These are phyloP conservation scores for Sequoiadendron giganteum DNA, from an alignment of 75 land plant genomes.

Conservation along the genomic window DNA sequence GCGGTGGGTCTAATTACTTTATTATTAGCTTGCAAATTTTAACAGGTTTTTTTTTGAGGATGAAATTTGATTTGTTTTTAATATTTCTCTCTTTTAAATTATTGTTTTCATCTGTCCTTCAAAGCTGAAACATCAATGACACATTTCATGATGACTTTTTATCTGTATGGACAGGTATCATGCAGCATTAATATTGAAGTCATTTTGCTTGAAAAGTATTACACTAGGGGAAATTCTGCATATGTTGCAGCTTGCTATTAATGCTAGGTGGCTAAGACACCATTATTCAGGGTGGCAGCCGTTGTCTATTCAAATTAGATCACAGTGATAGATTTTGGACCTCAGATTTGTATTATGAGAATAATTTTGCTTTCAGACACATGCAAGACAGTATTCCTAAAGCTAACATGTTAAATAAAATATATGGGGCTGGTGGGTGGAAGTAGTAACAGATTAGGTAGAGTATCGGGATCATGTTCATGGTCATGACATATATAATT, in stretches of 20 bases:
- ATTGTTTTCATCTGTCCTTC: neutral
- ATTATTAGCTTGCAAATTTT: neutral
- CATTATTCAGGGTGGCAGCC: conserved; percentile 62
- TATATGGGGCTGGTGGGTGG: neutral
- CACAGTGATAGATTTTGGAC: conserved; percentile 5
- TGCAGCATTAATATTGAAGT: conserved; percentile 47
- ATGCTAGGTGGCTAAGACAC: conserved; percentile 39
- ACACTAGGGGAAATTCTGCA: conserved; percentile 49
- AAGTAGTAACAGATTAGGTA: neutral
- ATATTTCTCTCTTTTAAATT: neutral
- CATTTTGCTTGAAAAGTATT: conserved; percentile 29
- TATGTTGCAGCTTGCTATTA: conserved; percentile 32
- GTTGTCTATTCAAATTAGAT: conserved; percentile 16
- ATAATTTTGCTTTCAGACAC: neutral
- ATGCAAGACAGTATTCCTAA: neutral
- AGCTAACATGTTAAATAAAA: neutral
- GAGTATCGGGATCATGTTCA: neutral
- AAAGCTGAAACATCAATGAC: neutral
- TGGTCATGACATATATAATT: neutral
- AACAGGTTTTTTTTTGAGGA: neutral
- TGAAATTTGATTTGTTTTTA: neutral
- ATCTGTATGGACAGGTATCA: conserved; percentile 13
- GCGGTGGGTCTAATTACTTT: conserved; percentile 31
- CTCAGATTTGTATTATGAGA: neutral
- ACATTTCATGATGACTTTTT: neutral